Evolutionary conservation across 306 rosid genomes (phyloP), one percentile per base, ranked within the genome.

Genomic region (Glycine tomentella): DNA sequence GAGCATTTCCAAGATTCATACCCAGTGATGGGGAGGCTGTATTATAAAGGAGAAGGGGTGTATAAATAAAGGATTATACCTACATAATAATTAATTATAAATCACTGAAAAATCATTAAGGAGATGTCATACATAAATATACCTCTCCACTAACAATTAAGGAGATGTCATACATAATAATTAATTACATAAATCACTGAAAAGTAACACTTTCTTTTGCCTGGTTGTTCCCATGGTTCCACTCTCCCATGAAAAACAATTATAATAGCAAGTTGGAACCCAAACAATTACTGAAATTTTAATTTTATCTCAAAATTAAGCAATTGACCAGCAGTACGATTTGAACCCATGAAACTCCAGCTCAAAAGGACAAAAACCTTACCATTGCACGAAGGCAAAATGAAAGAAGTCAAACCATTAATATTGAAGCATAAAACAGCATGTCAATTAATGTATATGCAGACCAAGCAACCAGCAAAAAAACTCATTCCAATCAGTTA

Each of bases 51-150:
- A n/a, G n/a, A n/a, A n/a, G n/a, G n/a, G n/a, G n/a, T n/a, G n/a
- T n/a, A n/a, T 76, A 87, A 81, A 95, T 80, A 80, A 93, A 96
- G 59, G 98, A 91, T n/a, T n/a, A 84, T 85, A 95, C 98, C 99
- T 95, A 83, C 8, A 77, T 53, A 79, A 79, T 50, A 65, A 72
- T 80, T 65, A 81, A 84, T 66, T 63, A 68, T 6, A 45, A 74
- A 80, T 86, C 62, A 87, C 72, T 34, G 14, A 56, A 82, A 69
- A 80, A 17, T 42, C 81, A 72, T 52, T 64, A 36, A 67, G 59
- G 38, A 72, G 71, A 62, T 72, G 13, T 65, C 33, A 20, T 68
- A 65, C 55, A 63, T 55, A 50, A 49, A 81, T 84, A 86, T 93
- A 96, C 99, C 99, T 93, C 86, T 92, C 91, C 72, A 84, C 87